Conservation (phyloP, 2,329 filamentous ascomycete species). For the Lizonia empirigonia region DNA sequence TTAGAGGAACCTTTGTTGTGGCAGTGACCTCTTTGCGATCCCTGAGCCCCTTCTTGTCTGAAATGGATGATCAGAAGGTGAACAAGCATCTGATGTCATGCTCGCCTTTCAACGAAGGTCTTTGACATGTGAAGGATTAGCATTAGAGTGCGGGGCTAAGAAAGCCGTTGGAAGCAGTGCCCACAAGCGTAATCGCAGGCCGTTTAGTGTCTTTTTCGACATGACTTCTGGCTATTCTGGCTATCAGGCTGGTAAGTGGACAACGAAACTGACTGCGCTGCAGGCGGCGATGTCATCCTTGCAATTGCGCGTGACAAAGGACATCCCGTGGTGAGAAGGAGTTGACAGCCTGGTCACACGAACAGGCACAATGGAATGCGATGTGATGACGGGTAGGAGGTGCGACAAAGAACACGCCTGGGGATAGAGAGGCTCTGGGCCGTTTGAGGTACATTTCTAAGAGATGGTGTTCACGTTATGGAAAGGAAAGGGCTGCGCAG, state of each 20-base stretch:
- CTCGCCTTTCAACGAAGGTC: neutral
- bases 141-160: slow-evolving; percentile 6
- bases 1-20: neutral
- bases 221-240: neutral
- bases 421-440: neutral
- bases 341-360: slow-evolving; percentile 2
- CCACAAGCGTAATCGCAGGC: neutral
- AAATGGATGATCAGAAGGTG: neutral
- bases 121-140: slow-evolving; percentile 9
- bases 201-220: neutral
- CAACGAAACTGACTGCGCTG: slow-evolving; percentile 1
- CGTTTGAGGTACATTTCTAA: neutral
- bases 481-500: slow-evolving; percentile 5
- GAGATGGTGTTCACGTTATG: neutral
- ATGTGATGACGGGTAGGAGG: slow-evolving; percentile 1
- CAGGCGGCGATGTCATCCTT: slow-evolving; percentile 6
- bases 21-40: neutral
- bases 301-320: slow-evolving; percentile 11
- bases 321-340: neutral
- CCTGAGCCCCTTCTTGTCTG: neutral
- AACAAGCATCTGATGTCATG: slow-evolving; percentile 7
- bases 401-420: neutral
- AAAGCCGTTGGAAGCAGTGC: neutral
- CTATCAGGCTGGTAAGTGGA: neutral
- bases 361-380: slow-evolving; percentile 6